Percentiles rank a stretch among this genome's conserved stretches.
These are phyloP conservation scores for Claviceps maximensis DNA, from an alignment of 2,329 filamentous ascomycete genomes.

Conservation along the genomic window DNA sequence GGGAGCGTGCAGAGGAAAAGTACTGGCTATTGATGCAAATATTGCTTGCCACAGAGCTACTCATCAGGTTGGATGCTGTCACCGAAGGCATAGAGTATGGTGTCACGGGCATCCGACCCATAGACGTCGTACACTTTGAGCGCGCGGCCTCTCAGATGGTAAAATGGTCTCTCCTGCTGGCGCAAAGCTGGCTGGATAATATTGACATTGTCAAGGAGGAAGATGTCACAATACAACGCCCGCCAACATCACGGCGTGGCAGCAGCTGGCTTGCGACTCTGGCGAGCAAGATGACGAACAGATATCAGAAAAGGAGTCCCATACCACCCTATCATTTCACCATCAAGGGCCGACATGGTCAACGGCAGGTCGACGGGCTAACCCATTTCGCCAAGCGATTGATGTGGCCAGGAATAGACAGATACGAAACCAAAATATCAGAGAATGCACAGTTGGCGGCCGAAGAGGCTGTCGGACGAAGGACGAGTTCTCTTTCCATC, in stretches of 20 bases:
- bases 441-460: constrained; percentile 32
- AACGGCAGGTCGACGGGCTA: constrained; percentile 47
- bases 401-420: constrained; percentile 48
- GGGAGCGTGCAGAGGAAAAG: constrained; percentile 45
- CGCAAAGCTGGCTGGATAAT: constrained; percentile 55
- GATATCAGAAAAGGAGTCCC: constrained; percentile 24
- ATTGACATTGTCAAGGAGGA: constrained; percentile 41
- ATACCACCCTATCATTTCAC: constrained; percentile 27
- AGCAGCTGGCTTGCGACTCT: constrained; percentile 43
- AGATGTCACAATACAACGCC: constrained; percentile 8
- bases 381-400: constrained; percentile 50
- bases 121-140: constrained; percentile 48
- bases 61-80: constrained; percentile 49
- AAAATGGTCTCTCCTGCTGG: constrained; percentile 53
- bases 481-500: constrained; percentile 22
- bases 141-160: constrained; percentile 48
- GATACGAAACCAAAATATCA: constrained; percentile 33
- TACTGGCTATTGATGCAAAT: constrained; percentile 57
- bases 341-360: constrained; percentile 41
- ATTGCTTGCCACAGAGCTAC: constrained; percentile 50
- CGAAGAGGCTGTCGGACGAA: constrained; percentile 20
- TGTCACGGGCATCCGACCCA: constrained; percentile 35
- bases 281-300: constrained; percentile 38
- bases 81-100: constrained; percentile 46
- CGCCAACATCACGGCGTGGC: constrained; percentile 9